Percentiles rank a stretch among this genome's conserved stretches.
phyloP scores from a whole-genome alignment of 2,329 filamentous ascomycete genomes.

The Arachnopeziza araneosa region DNA sequence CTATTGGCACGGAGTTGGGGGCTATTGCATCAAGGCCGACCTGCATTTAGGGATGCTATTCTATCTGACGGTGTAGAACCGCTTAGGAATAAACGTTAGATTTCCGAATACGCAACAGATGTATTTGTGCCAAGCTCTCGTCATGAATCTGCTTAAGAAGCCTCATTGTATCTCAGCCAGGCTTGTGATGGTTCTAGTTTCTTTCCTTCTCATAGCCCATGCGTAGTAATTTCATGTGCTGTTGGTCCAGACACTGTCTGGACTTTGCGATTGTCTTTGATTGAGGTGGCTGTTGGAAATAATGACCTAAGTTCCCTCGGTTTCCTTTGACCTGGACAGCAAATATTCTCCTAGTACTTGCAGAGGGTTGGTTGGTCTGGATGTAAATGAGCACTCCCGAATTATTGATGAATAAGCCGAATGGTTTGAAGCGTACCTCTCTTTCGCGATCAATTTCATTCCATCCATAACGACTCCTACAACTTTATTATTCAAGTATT shows the following conservation, averaged over 20 bases:
- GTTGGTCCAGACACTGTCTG: no score
- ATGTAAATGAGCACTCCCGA: slow-evolving; percentile 4
- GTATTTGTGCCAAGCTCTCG: not conserved
- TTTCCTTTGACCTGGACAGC: slow-evolving; percentile 59
- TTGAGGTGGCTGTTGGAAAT: no score
- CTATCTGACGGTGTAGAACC: not conserved
- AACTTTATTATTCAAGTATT: slow-evolving; percentile 67
- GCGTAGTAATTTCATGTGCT: no score
- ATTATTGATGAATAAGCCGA: not conserved
- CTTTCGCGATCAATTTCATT: slow-evolving; percentile 66
- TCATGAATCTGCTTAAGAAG: not conserved
- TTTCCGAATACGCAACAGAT: slow-evolving; percentile 18
- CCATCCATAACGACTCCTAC: slow-evolving; percentile 64
- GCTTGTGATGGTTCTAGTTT: not conserved
- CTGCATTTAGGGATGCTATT: slow-evolving; percentile 13
- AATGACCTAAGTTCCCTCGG: slow-evolving; percentile 39
- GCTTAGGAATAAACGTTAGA: slow-evolving; percentile 20
- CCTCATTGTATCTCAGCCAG: not conserved
- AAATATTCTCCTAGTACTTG: slow-evolving; percentile 66
- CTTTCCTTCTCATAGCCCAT: not conserved
- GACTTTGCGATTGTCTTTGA: no score
- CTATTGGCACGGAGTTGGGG: slow-evolving; percentile 27
- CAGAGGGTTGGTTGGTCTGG: slow-evolving; percentile 61
- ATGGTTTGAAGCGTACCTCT: slow-evolving; percentile 51
- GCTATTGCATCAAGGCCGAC: slow-evolving; percentile 9